Conservation (phyloP, 2,329 filamentous ascomycete species). For the Monosporascus sp. region DNA sequence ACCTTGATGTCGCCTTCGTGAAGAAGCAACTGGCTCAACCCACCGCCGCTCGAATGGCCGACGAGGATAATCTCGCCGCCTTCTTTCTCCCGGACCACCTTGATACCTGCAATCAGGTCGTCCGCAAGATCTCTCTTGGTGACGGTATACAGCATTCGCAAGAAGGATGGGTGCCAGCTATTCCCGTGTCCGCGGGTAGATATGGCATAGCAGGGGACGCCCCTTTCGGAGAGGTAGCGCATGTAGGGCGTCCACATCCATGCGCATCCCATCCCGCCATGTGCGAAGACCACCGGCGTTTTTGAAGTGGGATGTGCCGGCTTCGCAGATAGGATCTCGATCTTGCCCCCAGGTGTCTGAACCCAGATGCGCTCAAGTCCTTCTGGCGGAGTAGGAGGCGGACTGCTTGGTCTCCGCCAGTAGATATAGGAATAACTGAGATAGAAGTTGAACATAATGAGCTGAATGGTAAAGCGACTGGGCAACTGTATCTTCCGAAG, state of each 20-base stretch:
- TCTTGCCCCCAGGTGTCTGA: constrained; percentile 34
- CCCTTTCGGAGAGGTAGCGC: constrained; percentile 36
- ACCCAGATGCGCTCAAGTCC: constrained; percentile 39
- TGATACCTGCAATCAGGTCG: constrained; percentile 38
- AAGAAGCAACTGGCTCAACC: constrained; percentile 43
- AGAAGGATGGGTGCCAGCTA: constrained; percentile 44
- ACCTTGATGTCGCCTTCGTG: constrained; percentile 33
- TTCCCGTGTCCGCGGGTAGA: constrained; percentile 47
- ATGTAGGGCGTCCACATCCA: constrained; percentile 49
- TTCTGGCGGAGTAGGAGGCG: constrained; percentile 27
- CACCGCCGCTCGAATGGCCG: constrained; percentile 47
- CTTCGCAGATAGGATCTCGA: constrained; percentile 44
- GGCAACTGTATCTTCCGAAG: too few species aligned
- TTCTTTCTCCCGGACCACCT: constrained; percentile 29
- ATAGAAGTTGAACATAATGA: constrained; percentile 18
- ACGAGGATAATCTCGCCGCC: constrained; percentile 35
- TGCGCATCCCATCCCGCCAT: constrained; percentile 50
- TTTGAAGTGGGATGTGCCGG: constrained; percentile 18
- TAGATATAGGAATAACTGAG: constrained; percentile 27
- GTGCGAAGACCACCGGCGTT: constrained; percentile 43
- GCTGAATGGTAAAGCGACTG: neutral
- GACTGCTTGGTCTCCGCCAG: constrained; percentile 21
- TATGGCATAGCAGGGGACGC: constrained; percentile 46
- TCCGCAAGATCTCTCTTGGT: constrained; percentile 34
- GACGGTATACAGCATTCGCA: constrained; percentile 42